Percentiles rank a stretch among this genome's conserved stretches.
Evolutionary conservation across 2,329 filamentous ascomycete species (phyloP).

Genomic region (Emmonsiellopsis sp.): DNA sequence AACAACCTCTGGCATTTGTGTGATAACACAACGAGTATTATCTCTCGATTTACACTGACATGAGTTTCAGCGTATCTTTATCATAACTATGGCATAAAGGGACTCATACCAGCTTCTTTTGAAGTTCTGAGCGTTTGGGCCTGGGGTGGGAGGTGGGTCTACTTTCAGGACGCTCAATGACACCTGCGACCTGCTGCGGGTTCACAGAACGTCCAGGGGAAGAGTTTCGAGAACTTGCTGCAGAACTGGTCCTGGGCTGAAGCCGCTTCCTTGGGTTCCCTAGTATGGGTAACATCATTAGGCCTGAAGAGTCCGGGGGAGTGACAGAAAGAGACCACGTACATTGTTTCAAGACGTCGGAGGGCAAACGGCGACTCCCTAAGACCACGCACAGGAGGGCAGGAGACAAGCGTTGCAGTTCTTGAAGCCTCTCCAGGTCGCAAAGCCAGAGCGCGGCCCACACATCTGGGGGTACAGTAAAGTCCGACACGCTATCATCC

Average conservation of each 20-base stretch:
- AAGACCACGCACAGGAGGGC: background rate
- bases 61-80: background rate
- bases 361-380: too few species aligned
- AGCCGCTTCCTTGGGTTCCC: too few species aligned
- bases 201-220: too few species aligned
- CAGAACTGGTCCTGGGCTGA: too few species aligned
- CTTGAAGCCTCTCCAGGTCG: background rate
- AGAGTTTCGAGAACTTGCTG: too few species aligned
- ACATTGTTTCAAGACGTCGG: constrained; percentile 1
- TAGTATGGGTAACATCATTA: too few species aligned
- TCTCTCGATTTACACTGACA: background rate
- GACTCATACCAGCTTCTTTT: background rate
- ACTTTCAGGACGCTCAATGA: background rate
- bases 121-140: background rate
- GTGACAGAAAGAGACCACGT: background rate
- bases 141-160: background rate
- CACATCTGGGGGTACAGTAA: background rate
- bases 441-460: background rate
- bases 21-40: background rate
- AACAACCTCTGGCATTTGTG: background rate
- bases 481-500: background rate
- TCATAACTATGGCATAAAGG: background rate
- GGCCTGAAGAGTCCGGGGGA: too few species aligned
- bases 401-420: background rate
- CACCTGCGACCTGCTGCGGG: background rate